phyloP scores from a whole-genome alignment of 2,329 filamentous ascomycete species.

The Pseudogymnoascus sp. region DNA sequence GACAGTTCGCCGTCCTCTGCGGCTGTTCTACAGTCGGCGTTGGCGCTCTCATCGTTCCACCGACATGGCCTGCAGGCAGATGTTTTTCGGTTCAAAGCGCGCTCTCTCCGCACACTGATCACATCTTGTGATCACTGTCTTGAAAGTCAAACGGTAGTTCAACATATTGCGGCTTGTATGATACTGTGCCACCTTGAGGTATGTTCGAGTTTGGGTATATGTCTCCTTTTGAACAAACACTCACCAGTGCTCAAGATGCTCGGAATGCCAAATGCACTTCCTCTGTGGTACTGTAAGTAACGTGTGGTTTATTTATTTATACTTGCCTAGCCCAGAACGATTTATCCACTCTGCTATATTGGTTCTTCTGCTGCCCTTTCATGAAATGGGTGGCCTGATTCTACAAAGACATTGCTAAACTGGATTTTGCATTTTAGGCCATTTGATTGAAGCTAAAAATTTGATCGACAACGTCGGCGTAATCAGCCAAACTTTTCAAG shows the following conservation, averaged over 20 bases:
- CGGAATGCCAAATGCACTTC: constrained; percentile 15
- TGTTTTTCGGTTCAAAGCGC: constrained; percentile 17
- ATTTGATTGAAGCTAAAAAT: constrained; percentile 18
- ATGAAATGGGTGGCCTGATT: constrained; percentile 14
- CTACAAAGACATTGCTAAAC: constrained; percentile 16
- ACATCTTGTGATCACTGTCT: constrained; percentile 15
- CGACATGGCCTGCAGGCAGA: constrained; percentile 18
- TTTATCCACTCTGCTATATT: constrained; percentile 12
- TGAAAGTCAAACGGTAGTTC: constrained; percentile 16
- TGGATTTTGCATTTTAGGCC: constrained; percentile 14
- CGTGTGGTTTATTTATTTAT: constrained; percentile 14
- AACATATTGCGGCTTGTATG: constrained; percentile 20
- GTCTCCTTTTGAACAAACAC: constrained; percentile 13
- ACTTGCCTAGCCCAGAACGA: constrained; percentile 14
- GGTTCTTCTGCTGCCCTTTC: constrained; percentile 10
- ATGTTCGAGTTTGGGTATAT: constrained; percentile 14
- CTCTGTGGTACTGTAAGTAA: constrained; percentile 19
- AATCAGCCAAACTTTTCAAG: constrained; percentile 15
- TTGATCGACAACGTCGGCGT: constrained; percentile 17
- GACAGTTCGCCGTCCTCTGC: constrained; percentile 18
- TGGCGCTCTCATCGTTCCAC: constrained; percentile 19
- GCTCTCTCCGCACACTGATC: constrained; percentile 18
- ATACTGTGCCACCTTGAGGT: constrained; percentile 21
- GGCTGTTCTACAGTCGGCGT: constrained; percentile 19
- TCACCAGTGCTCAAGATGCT: constrained; percentile 18